Conservation (phyloP, 768 basidiomycete species). For the Tephrocybe sp. region DNA sequence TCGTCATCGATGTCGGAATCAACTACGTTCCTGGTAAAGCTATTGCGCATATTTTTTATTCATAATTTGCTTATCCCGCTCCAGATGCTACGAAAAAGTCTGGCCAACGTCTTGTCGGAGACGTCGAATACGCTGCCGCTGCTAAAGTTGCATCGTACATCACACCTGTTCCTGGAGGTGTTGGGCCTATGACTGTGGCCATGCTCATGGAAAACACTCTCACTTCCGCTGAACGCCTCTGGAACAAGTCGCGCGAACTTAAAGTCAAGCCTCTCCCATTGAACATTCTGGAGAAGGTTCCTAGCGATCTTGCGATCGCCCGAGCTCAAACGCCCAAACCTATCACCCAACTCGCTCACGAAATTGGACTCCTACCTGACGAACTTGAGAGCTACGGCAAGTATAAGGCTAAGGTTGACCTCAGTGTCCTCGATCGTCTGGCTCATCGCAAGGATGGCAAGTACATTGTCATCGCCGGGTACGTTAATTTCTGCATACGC, state of each 20-base stretch:
- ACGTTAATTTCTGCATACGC: constrained; percentile 9
- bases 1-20: constrained; percentile 97
- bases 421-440: constrained; percentile 83
- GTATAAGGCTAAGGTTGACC: constrained; percentile 97
- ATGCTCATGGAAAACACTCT: constrained; percentile 96
- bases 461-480: constrained; percentile 95
- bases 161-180: constrained; percentile 98
- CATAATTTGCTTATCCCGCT: constrained; percentile 2
- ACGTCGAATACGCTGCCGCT: constrained; percentile 87
- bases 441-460: constrained; percentile 88
- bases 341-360: constrained; percentile 76
- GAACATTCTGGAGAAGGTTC: constrained; percentile 81
- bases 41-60: constrained; percentile 11
- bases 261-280: constrained; percentile 81
- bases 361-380: constrained; percentile 82
- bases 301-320: constrained; percentile 95
- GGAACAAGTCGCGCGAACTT: constrained; percentile 64
- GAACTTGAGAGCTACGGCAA: constrained; percentile 94
- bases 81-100: constrained; percentile 89
- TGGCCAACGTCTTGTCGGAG: constrained; percentile 93
- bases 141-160: constrained; percentile 80
- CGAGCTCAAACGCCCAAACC: constrained; percentile 94
- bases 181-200: constrained; percentile 99
- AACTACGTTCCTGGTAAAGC: constrained; percentile 87
- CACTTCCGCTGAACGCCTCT: constrained; percentile 78